Conservation (phyloP, 805 yeast genomes). For the Jamesozyma spencerorum region DNA sequence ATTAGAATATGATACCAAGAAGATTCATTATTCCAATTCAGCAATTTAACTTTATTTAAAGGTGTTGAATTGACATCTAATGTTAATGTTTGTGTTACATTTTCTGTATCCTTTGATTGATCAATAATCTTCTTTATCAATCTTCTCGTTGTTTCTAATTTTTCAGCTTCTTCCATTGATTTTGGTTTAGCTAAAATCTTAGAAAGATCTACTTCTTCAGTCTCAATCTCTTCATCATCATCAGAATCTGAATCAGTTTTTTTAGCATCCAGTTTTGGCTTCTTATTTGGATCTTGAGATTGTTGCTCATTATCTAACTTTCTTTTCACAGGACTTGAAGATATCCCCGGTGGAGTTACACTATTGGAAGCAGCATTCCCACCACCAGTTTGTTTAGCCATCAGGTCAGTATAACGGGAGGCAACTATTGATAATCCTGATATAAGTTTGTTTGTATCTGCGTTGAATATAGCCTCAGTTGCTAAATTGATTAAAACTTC, state of each 20-base stretch:
- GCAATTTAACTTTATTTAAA: slow-evolving; percentile 20
- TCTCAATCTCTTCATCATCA: slow-evolving; percentile 24
- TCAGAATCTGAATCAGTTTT: slow-evolving; percentile 7
- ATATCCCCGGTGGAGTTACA: not conserved
- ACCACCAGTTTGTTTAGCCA: slow-evolving; percentile 18
- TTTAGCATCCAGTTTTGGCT: slow-evolving; percentile 1
- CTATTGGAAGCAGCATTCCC: slow-evolving; percentile 5
- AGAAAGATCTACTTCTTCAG: slow-evolving; percentile 20
- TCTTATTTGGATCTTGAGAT: slow-evolving; percentile 1
- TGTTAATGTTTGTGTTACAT: not conserved
- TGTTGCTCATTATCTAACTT: not conserved
- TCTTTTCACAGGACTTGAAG: slow-evolving; percentile 3
- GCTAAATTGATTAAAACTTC: slow-evolving; percentile 55
- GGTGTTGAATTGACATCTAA: slow-evolving; percentile 4
- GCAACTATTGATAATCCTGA: slow-evolving; percentile 63
- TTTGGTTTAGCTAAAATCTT: slow-evolving; percentile 33
- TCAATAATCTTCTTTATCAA: slow-evolving; percentile 8
- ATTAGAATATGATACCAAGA: slow-evolving; percentile 72
- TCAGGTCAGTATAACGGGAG: slow-evolving; percentile 49
- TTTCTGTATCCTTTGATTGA: slow-evolving; percentile 1
- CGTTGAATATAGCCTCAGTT: slow-evolving; percentile 54
- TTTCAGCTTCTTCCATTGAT: slow-evolving; percentile 42
- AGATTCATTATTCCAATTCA: slow-evolving; percentile 53
- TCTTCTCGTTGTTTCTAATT: slow-evolving; percentile 41
- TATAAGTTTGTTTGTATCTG: slow-evolving; percentile 43